Evolutionary conservation across 2,329 filamentous ascomycete genomes (phyloP), one percentile per base, ranked within the genome.

Genomic region (Fusarium nygamai): DNA sequence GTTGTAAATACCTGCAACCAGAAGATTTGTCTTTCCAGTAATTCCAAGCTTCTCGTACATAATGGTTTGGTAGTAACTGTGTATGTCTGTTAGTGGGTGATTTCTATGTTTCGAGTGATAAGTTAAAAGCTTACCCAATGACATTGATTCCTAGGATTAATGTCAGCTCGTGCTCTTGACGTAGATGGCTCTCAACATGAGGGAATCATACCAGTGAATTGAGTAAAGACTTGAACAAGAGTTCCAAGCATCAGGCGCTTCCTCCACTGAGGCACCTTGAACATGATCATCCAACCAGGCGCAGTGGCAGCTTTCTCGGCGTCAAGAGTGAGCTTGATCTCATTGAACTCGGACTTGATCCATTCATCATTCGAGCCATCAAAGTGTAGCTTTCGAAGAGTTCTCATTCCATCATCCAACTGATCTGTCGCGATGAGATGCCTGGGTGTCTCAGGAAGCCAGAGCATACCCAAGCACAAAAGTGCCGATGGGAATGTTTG

Each of bases 1-100:
- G 76, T 90, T 91, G 82, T 91, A 91, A 69, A 91, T 88, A 17
- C 88, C 88, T 0, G 88, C 86, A 2, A 91, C 87, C 2, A 91
- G 84, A 6, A 90, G 83, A 31, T 84, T 86, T 29, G 83, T 85
- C 39, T 84, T 82, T 7, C 88, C 89, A 0, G 82, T 85, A 33
- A 92, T 88, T 6, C 76, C 76, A 5, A 89, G 80, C 14, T 85
- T 83, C 4, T 85, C 77, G 78, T 89, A 90, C 83, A 90, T 87
- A 39, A 86, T 84, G 0, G 85, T 87, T 66, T 87, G 85, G 72
- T 90, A 90, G 78, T 90, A 71, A 6, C 59, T 53, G 2, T 2
- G 8, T 11, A 5, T 3, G 3, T 11, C 4, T 10, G 20, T 66
- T 57, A 64, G 64, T 16, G 20, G 27, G 19, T 46, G 19, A 27